These are phyloP conservation scores for Ceratocystis eucalypticola DNA, from an alignment of 2,329 filamentous ascomycete species.

Conservation along the genomic window DNA sequence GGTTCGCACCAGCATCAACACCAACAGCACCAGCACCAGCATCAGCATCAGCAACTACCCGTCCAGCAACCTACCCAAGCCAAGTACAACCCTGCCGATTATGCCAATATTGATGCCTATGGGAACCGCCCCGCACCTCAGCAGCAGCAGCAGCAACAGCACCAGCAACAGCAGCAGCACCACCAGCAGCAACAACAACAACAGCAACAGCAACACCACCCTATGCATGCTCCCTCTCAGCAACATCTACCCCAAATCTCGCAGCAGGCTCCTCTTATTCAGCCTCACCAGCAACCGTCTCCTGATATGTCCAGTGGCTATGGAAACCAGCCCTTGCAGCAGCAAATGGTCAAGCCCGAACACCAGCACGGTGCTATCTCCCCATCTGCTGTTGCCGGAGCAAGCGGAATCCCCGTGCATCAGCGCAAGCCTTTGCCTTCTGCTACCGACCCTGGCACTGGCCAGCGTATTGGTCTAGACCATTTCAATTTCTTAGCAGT, in stretches of 20 bases:
- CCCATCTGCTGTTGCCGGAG: slow-evolving; percentile 24
- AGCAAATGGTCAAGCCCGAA: slow-evolving; percentile 29
- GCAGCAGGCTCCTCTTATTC: slow-evolving; percentile 22
- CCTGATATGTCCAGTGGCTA: slow-evolving; percentile 23
- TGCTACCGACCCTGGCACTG: slow-evolving; percentile 58
- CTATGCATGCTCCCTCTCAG: slow-evolving; percentile 11
- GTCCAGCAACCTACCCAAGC: slow-evolving; percentile 36
- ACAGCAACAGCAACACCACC: slow-evolving; percentile 27
- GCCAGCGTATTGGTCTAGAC: slow-evolving; percentile 80
- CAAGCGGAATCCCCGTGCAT: slow-evolving; percentile 14
- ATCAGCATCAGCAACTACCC: slow-evolving; percentile 28
- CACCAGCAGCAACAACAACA: slow-evolving; percentile 20
- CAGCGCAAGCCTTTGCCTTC: slow-evolving; percentile 51
- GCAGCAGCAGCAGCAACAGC: slow-evolving; percentile 28
- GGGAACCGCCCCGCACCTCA: slow-evolving; percentile 32
- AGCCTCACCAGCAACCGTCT: slow-evolving; percentile 22
- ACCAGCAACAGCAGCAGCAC: slow-evolving; percentile 20
- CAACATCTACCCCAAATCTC: slow-evolving; percentile 12
- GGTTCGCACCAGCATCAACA: slow-evolving; percentile 21
- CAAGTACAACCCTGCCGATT: slow-evolving; percentile 66
- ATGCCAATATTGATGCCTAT: slow-evolving; percentile 45
- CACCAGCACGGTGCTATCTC: slow-evolving; percentile 19
- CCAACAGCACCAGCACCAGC: slow-evolving; percentile 24
- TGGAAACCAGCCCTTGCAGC: slow-evolving; percentile 23
- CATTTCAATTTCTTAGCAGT: slow-evolving; percentile 99